A percentile compares a stretch with the other conserved stretches of the same genome.
These are phyloP conservation scores for Pleurotus salmoneostramineus DNA, from an alignment of 768 basidiomycete species.

Conservation along the genomic window DNA sequence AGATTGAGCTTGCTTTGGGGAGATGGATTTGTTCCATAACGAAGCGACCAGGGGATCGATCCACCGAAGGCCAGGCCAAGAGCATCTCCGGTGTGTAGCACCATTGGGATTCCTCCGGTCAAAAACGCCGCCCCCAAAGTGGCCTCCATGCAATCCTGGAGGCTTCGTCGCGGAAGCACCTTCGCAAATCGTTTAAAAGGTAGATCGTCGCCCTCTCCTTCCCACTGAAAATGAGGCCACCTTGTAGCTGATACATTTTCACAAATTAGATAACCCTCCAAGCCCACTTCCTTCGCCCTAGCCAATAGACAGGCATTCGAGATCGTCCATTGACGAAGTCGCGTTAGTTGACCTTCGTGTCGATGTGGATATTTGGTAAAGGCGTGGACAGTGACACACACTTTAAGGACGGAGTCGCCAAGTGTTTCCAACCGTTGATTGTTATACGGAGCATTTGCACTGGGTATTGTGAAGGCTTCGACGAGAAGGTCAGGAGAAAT, in stretches of 20 bases:
- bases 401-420: slow-evolving; percentile 79
- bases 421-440: slow-evolving; percentile 88
- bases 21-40: slow-evolving; percentile 39
- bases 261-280: slow-evolving; percentile 61
- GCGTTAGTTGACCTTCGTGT: slow-evolving; percentile 81
- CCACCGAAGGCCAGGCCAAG: slow-evolving; percentile 77
- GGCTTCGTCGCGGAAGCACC: slow-evolving; percentile 58
- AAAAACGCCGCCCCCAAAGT: slow-evolving; percentile 74
- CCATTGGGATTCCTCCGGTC: slow-evolving; percentile 67
- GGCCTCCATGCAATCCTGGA: slow-evolving; percentile 91
- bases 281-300: slow-evolving; percentile 58
- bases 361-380: slow-evolving; percentile 72
- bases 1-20: slow-evolving; percentile 20
- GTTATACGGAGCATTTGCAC: slow-evolving; percentile 56
- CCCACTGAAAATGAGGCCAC: slow-evolving; percentile 55
- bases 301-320: slow-evolving; percentile 69
- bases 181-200: slow-evolving; percentile 33
- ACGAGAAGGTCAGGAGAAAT: slow-evolving; percentile 55
- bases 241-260: slow-evolving; percentile 48
- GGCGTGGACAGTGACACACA: slow-evolving; percentile 71
- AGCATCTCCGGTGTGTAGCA: slow-evolving; percentile 57
- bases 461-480: slow-evolving; percentile 76
- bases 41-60: slow-evolving; percentile 57
- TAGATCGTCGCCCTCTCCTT: slow-evolving; percentile 6
- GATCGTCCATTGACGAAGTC: slow-evolving; percentile 59